Evolutionary conservation across 2,329 filamentous ascomycete genomes (phyloP).

Genomic region (Colletotrichum spaethianum): DNA sequence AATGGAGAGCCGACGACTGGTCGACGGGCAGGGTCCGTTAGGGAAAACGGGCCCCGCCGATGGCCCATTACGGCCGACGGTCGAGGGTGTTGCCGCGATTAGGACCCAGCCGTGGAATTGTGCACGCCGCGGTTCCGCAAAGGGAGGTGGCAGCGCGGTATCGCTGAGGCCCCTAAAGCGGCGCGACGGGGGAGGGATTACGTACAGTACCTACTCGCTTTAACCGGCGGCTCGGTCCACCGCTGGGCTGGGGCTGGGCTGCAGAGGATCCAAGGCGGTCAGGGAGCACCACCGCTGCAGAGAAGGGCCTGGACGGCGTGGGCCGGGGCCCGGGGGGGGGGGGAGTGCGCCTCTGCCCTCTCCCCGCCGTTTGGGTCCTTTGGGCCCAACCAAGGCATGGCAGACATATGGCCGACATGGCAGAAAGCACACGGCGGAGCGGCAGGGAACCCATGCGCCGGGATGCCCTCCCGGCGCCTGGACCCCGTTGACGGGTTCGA

Average conservation of each 20-base stretch:
- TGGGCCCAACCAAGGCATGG: conserved; percentile 20
- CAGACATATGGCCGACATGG: conserved; percentile 1
- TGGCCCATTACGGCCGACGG: conserved; percentile 2
- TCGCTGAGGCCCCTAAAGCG: background rate
- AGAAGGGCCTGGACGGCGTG: background rate
- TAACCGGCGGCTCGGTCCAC: conserved; percentile 13
- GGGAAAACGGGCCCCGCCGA: background rate
- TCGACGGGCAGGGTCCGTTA: background rate
- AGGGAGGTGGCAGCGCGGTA: conserved; percentile 29
- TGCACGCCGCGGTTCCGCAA: conserved; percentile 24
- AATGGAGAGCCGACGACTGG: background rate
- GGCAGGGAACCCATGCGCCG: conserved; percentile 20
- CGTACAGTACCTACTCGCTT: background rate
- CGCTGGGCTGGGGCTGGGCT: background rate
- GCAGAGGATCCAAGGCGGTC: background rate
- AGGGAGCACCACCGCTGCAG: background rate
- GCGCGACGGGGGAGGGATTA: background rate
- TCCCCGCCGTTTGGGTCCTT: background rate
- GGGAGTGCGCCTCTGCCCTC: background rate
- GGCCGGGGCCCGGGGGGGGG: too few species aligned
- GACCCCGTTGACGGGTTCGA: conserved; percentile 12
- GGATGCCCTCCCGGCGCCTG: conserved; percentile 23
- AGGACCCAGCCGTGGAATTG: background rate
- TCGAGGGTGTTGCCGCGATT: conserved; percentile 6
- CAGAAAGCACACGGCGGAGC: too few species aligned